Evolutionary conservation across 2,329 filamentous ascomycete species (phyloP).

Genomic region (Coleophoma crateriformis): DNA sequence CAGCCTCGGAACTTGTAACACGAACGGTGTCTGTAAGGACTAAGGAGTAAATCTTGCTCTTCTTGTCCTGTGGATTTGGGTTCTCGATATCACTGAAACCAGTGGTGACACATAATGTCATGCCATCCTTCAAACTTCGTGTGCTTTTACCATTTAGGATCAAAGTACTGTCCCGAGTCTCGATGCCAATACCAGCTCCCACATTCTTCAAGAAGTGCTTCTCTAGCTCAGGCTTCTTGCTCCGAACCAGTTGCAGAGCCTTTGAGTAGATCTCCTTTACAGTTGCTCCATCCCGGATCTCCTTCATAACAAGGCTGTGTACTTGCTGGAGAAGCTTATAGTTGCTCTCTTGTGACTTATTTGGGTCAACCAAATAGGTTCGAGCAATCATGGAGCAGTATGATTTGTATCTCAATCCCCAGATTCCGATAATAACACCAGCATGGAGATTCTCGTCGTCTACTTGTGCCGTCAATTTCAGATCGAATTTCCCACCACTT

Average conservation of each 20-base stretch:
- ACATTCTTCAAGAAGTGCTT: conserved; percentile 93
- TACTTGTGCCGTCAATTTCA: conserved; percentile 72
- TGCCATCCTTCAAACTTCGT: conserved; percentile 83
- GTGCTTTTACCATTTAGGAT: conserved; percentile 82
- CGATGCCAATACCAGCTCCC: conserved; percentile 87
- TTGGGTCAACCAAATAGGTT: conserved; percentile 95
- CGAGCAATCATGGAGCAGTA: conserved; percentile 90
- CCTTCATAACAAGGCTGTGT: conserved; percentile 85
- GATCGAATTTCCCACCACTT: conserved; percentile 91
- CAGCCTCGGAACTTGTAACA: conserved; percentile 70
- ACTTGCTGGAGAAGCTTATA: conserved; percentile 85
- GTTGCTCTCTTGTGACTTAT: conserved; percentile 89
- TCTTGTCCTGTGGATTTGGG: conserved; percentile 80
- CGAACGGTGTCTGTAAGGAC: conserved; percentile 91
- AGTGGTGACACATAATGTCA: conserved; percentile 89
- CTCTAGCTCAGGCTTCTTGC: conserved; percentile 92
- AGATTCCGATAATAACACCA: conserved; percentile 86
- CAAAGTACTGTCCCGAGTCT: conserved; percentile 79
- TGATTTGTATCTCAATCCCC: conserved; percentile 91
- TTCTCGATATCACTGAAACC: conserved; percentile 89
- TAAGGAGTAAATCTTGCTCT: conserved; percentile 82
- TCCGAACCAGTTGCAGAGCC: conserved; percentile 71
- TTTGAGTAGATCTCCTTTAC: conserved; percentile 92
- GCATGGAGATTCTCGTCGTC: conserved; percentile 81
- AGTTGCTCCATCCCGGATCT: conserved; percentile 77